phyloP scores from a whole-genome alignment of 495 filamentous ascomycete genomes.

The Aspergillus kassunensis region DNA sequence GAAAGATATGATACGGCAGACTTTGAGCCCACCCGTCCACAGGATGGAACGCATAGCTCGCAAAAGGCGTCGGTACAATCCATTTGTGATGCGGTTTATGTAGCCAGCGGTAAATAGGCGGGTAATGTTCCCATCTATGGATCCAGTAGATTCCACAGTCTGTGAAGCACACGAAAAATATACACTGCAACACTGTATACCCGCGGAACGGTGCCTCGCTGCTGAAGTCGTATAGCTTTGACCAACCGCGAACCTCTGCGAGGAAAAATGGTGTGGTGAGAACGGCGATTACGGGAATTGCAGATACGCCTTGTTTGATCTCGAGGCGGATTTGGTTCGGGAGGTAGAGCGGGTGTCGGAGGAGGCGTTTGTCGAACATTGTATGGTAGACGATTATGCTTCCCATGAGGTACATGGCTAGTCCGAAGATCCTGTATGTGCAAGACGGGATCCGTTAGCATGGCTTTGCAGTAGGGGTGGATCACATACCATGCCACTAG shows the following conservation, averaged over 20 bases:
- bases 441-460: not conserved
- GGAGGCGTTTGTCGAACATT: constrained; percentile 82
- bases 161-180: constrained; percentile 85
- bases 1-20: constrained; percentile 90
- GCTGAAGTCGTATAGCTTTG: constrained; percentile 75
- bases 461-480: not conserved
- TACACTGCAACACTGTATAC: constrained; percentile 82
- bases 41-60: constrained; percentile 90
- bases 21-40: constrained; percentile 86
- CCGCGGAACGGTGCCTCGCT: constrained; percentile 62
- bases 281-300: constrained; percentile 75
- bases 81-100: constrained; percentile 99
- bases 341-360: constrained; percentile 85
- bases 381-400: constrained; percentile 75
- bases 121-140: constrained; percentile 80
- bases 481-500: constrained; percentile 66
- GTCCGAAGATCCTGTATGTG: constrained; percentile 44
- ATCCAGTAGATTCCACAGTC: constrained; percentile 92
- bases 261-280: constrained; percentile 79
- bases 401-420: constrained; percentile 71
- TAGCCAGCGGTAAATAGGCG: constrained; percentile 72
- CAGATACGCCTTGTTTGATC: constrained; percentile 63
- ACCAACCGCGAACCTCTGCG: constrained; percentile 74
- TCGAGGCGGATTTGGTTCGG: constrained; percentile 84
- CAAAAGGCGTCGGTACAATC: constrained; percentile 94